Base-by-base conservation (phyloP, 805 yeast species). In the Candida ponderosae region DNA sequence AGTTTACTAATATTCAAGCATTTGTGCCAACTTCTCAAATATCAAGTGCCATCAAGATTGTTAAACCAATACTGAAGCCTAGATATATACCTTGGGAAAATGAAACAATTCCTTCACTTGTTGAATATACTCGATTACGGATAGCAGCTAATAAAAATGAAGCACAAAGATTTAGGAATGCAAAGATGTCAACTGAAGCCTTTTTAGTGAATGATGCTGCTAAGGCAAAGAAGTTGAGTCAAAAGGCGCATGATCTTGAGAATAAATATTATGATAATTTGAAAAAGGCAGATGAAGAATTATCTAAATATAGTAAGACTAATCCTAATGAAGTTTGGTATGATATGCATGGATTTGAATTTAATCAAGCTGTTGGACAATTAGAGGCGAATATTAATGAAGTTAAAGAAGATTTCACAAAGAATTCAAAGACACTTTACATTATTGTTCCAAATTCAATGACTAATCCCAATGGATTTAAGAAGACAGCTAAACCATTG, bases 341-440 rank as follows among this genome's bases (percentile, higher is more conserved):
- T 32, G 58, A 54, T 33, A 46, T 52, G 46, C 56, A 54, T 33
- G 58, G 58, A 0, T 28, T 48, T 9, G 48, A 54, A 28, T 52
- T 45, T 26, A 43, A 46, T 20, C 56, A 52, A n/a, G 55, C 53
- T 3, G 40, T 50, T 18, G 51, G 48, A 5, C 53, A 52, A 28
- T 20, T 52, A n/a, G n/a, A 11, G 0, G 10, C 19, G 0, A 43
- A 41, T 6, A 13, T 52, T 10, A 31, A 38, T n/a, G 50, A 44
- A 5, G 38, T 52, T 4, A 45, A 37, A 24, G 4, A 13, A n/a
- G 36, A 35, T n/a, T 18, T 32, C 5, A 23, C 33, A 16, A 41
- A 40, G 10, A 35, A 35, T 13, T 18, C 45, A 2, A 47, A 44
- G 23, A 39, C 46, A 1, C 44, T 43, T 2, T 56, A 45, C 29